Base-by-base conservation (phyloP, 1,139 yeast species). In the Protomyces pachydermus region DNA sequence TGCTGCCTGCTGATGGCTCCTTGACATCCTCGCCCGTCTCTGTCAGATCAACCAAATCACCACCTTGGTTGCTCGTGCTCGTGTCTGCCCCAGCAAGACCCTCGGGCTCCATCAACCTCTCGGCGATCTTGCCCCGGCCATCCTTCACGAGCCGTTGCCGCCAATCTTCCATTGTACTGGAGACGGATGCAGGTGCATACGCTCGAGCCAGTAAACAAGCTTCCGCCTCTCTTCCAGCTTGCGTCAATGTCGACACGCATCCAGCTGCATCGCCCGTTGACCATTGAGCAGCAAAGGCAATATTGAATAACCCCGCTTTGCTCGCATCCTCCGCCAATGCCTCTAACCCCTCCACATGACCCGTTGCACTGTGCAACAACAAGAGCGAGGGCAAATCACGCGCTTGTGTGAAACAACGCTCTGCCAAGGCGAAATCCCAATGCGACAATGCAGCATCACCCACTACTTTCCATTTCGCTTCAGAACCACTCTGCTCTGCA, bases 231-330 rank as follows among this genome's bases (percentile, higher is more conserved):
- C 96, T 83, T 61, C 84, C 89, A 67, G 91, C 83, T 73, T 82
- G 81, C 65, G 82, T 79, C 71, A 93, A 81, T 69, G 95, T 79
- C 46, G 84, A 83, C 65, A 86, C 80, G 70, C 95, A 87, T 57
- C 81, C 80, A 28, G 79, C 77, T 54, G 84, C 79, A 72, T 90
- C 88, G 55, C 95, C 95, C 54, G 86, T 82, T 65, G 85, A 80
- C 98, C 98, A 93, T 76, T 86, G 84, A 25, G 97, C 87, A 74
- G 88, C 91, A 80, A 91, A 93, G 51, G 98, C 97, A 68, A 93
- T 80, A 74, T 93, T 93, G 76, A 85, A 89, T 74, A 87, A 87
- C 60, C 97, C 97, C 56, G 79, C 80, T 23, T 76, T 77, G 71
- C 82, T 84, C 62, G 96, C 91, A 62, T 77, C 77, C 63, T 79